A percentile compares a stretch with the other conserved stretches of the same genome.
Conservation (phyloP, 331 rosid genomes). For the Dryas integrifolia region DNA sequence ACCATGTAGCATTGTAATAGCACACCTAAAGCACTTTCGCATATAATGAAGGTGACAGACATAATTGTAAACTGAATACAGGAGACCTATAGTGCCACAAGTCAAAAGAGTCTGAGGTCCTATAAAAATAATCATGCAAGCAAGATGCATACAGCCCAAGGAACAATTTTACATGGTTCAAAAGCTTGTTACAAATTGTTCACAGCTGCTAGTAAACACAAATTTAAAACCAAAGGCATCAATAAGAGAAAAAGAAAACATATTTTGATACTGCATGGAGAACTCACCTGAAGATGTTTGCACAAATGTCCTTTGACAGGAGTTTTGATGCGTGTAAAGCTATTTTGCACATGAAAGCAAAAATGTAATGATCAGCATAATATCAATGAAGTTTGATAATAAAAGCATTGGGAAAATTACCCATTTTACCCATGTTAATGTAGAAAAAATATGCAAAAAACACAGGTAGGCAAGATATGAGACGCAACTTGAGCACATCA, state of each 20-base stretch:
- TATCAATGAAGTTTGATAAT: neutral
- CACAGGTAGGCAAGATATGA: neutral
- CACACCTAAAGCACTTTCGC: conserved; percentile 1
- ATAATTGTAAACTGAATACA: neutral
- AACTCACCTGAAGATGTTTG: conserved; percentile 82
- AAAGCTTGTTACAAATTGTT: neutral
- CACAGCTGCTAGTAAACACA: neutral
- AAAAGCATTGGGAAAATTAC: neutral
- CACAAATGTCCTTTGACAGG: conserved; percentile 91
- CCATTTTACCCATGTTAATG: neutral
- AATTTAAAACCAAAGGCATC: neutral
- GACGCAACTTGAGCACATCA: neutral
- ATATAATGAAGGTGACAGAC: neutral
- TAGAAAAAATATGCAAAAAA: neutral
- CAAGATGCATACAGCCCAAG: neutral
- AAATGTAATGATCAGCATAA: conserved; percentile 25
- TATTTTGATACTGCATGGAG: conserved; percentile 25
- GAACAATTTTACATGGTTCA: neutral
- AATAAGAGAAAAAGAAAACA: neutral
- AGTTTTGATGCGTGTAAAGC: conserved; percentile 65
- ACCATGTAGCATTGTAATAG: neutral
- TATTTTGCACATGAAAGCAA: conserved; percentile 41
- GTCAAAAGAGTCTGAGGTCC: neutral
- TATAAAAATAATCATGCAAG: neutral
- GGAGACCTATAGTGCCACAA: neutral